These are phyloP conservation scores for Schizosaccharomyces japonicus DNA, from an alignment of 805 yeast species.

Conservation along the genomic window DNA sequence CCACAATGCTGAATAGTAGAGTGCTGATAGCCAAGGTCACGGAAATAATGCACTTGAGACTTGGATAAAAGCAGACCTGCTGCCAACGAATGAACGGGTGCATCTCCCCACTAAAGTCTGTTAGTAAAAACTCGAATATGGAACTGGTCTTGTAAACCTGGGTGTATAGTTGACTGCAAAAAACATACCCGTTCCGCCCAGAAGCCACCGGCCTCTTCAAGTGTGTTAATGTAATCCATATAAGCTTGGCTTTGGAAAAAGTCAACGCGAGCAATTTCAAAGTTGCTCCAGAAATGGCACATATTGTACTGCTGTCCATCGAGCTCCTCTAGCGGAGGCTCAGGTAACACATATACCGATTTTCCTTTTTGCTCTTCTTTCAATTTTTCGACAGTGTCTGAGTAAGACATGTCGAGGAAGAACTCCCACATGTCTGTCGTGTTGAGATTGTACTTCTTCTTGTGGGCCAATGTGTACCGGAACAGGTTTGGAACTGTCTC, in stretches of 20 bases:
- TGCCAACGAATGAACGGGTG: conserved; percentile 79
- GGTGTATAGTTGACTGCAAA: neutral
- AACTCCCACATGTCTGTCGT: conserved; percentile 40
- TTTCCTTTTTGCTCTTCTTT: conserved; percentile 1
- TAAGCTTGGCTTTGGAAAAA: conserved; percentile 45
- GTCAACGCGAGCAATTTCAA: conserved; percentile 70
- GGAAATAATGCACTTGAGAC: conserved; percentile 61
- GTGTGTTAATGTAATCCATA: conserved; percentile 36
- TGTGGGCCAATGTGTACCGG: conserved; percentile 42
- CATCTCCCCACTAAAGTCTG: conserved; percentile 60
- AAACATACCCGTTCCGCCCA: conserved; percentile 38
- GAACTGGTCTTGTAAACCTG: neutral
- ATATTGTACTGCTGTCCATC: conserved; percentile 44
- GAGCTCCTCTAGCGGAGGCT: neutral
- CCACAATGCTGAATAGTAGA: conserved; percentile 54
- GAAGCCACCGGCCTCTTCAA: conserved; percentile 62
- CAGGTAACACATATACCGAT: neutral
- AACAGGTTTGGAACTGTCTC: conserved; percentile 68
- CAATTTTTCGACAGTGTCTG: neutral
- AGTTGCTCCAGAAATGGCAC: conserved; percentile 75
- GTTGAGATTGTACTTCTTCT: conserved; percentile 23
- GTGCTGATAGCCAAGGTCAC: conserved; percentile 80
- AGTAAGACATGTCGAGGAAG: conserved; percentile 21
- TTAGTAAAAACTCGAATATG: neutral
- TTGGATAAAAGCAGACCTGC: conserved; percentile 49